Percentiles rank a stretch among this genome's conserved stretches.
phyloP scores from a whole-genome alignment of 192 early-diverging fungal species.

The Coemansia sp. region DNA sequence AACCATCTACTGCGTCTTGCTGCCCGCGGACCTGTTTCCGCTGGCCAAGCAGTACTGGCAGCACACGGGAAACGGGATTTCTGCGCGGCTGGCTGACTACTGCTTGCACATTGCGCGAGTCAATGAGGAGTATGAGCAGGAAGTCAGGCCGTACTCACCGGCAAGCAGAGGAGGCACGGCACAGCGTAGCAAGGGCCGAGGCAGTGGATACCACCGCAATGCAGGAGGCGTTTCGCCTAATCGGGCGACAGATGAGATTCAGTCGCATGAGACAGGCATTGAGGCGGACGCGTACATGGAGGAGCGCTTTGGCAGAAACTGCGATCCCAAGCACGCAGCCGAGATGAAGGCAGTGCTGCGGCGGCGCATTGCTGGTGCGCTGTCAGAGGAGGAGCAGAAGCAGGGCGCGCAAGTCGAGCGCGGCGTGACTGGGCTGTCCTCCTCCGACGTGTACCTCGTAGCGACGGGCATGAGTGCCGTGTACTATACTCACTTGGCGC shows the following conservation, averaged over 20 bases:
- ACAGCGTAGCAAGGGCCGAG: not conserved
- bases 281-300: conserved; percentile 72
- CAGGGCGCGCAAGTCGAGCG: conserved; percentile 52
- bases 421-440: conserved; percentile 61
- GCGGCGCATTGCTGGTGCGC: conserved; percentile 84
- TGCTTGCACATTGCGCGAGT: conserved; percentile 72
- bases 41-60: conserved; percentile 97
- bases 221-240: not conserved
- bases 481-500: conserved; percentile 78
- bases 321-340: conserved; percentile 68
- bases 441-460: conserved; percentile 86
- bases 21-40: conserved; percentile 66
- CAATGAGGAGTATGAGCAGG: conserved; percentile 52
- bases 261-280: conserved; percentile 28
- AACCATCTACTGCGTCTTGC: conserved; percentile 70
- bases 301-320: conserved; percentile 92
- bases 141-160: conserved; percentile 12
- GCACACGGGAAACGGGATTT: conserved; percentile 89
- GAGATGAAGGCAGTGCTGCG: conserved; percentile 74
- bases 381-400: conserved; percentile 51
- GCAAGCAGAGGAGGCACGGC: conserved; percentile 11
- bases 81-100: conserved; percentile 84
- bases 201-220: not conserved
- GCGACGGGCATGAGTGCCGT: conserved; percentile 94
- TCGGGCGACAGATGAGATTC: conserved; percentile 5